phyloP scores from a whole-genome alignment of 1,284 basidiomycete genomes.

The Ceratobasidium sp. region DNA sequence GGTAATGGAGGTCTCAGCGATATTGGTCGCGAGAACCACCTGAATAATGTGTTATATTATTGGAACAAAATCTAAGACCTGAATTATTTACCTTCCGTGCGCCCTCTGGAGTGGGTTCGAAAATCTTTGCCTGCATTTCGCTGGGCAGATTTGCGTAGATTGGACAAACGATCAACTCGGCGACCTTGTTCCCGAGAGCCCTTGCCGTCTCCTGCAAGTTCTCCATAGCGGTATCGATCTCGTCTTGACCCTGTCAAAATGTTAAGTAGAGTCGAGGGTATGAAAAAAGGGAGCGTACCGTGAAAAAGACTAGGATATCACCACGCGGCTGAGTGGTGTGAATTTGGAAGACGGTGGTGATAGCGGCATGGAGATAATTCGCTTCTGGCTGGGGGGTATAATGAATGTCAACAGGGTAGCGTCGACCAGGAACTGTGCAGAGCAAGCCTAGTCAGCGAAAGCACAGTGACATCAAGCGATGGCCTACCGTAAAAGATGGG shows the following conservation, averaged over 20 bases:
- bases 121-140: slow-evolving; percentile 99
- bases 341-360: slow-evolving; percentile 99
- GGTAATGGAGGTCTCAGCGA: slow-evolving; percentile 98
- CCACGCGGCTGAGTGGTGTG: slow-evolving; percentile 98
- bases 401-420: slow-evolving; percentile 98
- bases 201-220: slow-evolving; percentile 95
- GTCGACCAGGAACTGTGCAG: slow-evolving; percentile 87
- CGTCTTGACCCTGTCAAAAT: slow-evolving; percentile 87
- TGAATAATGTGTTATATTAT: slow-evolving; percentile 39
- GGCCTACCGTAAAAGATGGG: slow-evolving; percentile 89
- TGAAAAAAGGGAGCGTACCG: slow-evolving; percentile 64
- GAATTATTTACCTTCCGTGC: slow-evolving; percentile 90
- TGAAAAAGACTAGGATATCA: slow-evolving; percentile 98
- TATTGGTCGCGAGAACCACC: slow-evolving; percentile 98
- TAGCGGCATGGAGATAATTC: slow-evolving; percentile 98
- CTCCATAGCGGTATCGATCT: slow-evolving; percentile 97
- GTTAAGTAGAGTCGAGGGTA: not conserved
- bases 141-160: slow-evolving; percentile 98
- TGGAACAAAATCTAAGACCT: too few species aligned
- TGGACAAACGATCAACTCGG: slow-evolving; percentile 94
- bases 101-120: slow-evolving; percentile 97
- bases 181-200: slow-evolving; percentile 95
- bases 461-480: not conserved
- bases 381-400: slow-evolving; percentile 98
- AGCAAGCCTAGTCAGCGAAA: slow-evolving; percentile 15